Conservation (phyloP, 768 basidiomycete genomes). For the Boletus rufocinnamomeus region DNA sequence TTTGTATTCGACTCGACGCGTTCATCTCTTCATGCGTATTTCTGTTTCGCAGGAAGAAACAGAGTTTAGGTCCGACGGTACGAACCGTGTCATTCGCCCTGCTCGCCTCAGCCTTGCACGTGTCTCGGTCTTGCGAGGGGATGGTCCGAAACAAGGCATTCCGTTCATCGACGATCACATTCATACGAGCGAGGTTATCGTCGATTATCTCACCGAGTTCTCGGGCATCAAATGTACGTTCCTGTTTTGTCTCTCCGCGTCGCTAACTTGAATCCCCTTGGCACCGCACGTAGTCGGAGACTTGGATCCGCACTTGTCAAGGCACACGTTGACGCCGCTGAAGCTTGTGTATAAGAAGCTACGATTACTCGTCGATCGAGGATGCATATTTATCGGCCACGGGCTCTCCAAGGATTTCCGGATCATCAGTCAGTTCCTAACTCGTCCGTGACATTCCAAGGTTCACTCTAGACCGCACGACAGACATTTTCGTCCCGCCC, state of each 20-base stretch:
- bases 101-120: constrained; percentile 90
- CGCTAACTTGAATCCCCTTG: constrained; percentile 6
- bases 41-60: constrained; percentile 73
- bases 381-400: constrained; percentile 97
- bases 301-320: constrained; percentile 80
- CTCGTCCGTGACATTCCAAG: neutral
- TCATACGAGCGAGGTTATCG: constrained; percentile 91
- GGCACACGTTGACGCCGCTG: constrained; percentile 88
- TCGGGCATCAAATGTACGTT: constrained; percentile 90
- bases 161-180: constrained; percentile 99
- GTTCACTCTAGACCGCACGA: neutral
- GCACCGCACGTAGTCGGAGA: constrained; percentile 79
- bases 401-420: constrained; percentile 97
- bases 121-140: constrained; percentile 90
- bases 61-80: constrained; percentile 93
- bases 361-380: constrained; percentile 86
- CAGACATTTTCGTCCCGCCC: constrained; percentile 95
- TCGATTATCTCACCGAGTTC: constrained; percentile 96
- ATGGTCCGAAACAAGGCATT: constrained; percentile 73
- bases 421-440: constrained; percentile 80
- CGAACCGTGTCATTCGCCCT: constrained; percentile 89
- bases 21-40: neutral
- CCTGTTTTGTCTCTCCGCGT: neutral
- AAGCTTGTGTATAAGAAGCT: constrained; percentile 99
- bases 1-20: neutral